Evolutionary conservation across 2,329 filamentous ascomycete genomes (phyloP), one percentile per base, ranked within the genome.

Genomic region (Epichloe bromicola): DNA sequence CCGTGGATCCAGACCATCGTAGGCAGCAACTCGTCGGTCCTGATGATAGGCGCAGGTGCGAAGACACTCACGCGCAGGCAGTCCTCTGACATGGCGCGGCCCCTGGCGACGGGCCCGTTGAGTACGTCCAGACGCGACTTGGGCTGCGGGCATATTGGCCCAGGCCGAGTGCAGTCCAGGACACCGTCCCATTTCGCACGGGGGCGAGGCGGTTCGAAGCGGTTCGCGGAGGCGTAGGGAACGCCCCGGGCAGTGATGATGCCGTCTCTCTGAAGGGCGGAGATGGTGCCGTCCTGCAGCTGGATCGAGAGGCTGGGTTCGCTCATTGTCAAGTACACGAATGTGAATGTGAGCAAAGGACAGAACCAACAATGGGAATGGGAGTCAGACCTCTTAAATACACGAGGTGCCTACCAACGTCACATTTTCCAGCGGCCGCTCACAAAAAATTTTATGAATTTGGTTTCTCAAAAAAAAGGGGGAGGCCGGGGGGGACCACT

Each of bases 1-100:
- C 60, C 59, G 40, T 61, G 57, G 17, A 61, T 53, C 26, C 53
- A 62, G 4, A 55, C 57, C 55, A 67, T 60, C 26, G 26, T 30
- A 8, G 26, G 26, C 7, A 30, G 26, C 11, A 66, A 62, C 1
- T 63, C 37, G 15, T 34, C 14, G 23, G 12, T n/a, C 6, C 23
- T 7, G 10, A 23, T 15, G 8, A 23, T 15, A 8, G 43, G 14
- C 23, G 44, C 47, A 2, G 55, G 53, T 5, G 55, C 49, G 14
- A 43, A 51, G 14, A 58, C 45, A 11, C 53, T 53, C 6, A 57
- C 46, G 17, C 54, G 47, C 5, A 57, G 54, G 20, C 51, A 50
- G 48, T 59, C 55, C 30, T 58, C 57, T 30, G 26, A 30, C 26
- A 30, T 30, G 26, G 26, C 7, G 26, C 26, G 26, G 26, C 26